phyloP scores from a whole-genome alignment of 2,329 filamentous ascomycete species.

The Xylogone sp. region DNA sequence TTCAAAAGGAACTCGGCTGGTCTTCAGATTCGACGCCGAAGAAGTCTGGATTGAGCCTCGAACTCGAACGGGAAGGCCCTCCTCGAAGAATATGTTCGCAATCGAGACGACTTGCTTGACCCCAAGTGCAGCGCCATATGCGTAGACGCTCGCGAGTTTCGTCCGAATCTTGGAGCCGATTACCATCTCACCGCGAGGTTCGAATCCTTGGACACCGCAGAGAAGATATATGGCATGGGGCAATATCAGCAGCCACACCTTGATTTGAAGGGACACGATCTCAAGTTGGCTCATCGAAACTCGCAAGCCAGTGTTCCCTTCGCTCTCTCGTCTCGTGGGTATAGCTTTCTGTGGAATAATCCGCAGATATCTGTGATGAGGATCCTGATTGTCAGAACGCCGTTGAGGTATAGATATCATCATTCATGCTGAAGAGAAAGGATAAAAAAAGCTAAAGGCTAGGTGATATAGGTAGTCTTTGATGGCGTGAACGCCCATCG shows the following conservation, averaged over 20 bases:
- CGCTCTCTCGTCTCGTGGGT: conserved; percentile 54
- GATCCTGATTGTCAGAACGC: conserved; percentile 31
- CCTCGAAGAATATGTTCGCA: conserved; percentile 50
- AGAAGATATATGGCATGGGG: conserved; percentile 66
- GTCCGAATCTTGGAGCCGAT: conserved; percentile 47
- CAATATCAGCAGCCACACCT: conserved; percentile 63
- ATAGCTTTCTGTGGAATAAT: conserved; percentile 65
- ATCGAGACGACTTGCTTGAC: conserved; percentile 46
- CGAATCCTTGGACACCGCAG: conserved; percentile 48
- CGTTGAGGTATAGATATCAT: conserved; percentile 38
- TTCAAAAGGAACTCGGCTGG: too few relatives aligned
- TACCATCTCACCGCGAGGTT: conserved; percentile 57
- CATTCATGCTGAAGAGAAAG: neutral
- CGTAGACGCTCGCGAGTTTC: conserved; percentile 56
- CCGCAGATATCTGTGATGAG: conserved; percentile 35
- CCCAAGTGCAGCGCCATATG: conserved; percentile 56
- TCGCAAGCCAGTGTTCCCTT: conserved; percentile 65
- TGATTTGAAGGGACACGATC: conserved; percentile 58
- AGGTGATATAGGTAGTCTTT: conserved; percentile 49
- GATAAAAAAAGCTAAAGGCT: neutral
- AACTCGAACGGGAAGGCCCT: too few relatives aligned
- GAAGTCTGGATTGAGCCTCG: too few relatives aligned
- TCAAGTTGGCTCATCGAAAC: conserved; percentile 64
- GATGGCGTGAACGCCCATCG: conserved; percentile 58
- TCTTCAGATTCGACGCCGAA: too few relatives aligned